phyloP scores from a whole-genome alignment of 305 asterid genomes.

The Fraxinus angustifolia region DNA sequence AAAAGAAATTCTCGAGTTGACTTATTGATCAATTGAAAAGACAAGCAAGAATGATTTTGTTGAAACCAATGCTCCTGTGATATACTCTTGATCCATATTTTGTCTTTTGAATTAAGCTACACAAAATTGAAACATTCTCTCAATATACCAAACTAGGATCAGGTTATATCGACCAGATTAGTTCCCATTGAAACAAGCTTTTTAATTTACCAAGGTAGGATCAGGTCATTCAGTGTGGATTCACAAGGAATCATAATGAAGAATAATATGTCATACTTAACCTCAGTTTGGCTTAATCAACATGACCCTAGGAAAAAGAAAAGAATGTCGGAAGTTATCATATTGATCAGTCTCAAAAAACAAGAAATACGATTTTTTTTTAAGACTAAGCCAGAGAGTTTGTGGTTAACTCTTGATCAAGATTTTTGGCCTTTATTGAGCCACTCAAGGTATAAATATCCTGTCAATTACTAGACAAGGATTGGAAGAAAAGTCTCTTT shows the following conservation, averaged over 20 bases:
- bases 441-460: neutral
- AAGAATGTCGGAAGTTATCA: neutral
- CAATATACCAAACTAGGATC: neutral
- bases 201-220: neutral
- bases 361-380: neutral
- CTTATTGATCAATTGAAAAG: neutral
- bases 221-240: neutral
- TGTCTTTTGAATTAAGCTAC: neutral
- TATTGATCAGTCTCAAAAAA: neutral
- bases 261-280: neutral
- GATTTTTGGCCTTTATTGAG: neutral
- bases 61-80: neutral
- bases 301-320: neutral
- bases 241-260: neutral
- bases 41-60: neutral
- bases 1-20: neutral
- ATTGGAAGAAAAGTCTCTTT: neutral
- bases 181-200: neutral
- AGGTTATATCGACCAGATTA: neutral
- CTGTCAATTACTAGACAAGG: neutral
- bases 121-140: neutral
- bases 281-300: neutral
- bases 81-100: neutral
- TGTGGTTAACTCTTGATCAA: neutral
- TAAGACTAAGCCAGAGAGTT: neutral